phyloP scores from a whole-genome alignment of 2,329 filamentous ascomycete species.

The Graphilbum ipis-grandicollis region DNA sequence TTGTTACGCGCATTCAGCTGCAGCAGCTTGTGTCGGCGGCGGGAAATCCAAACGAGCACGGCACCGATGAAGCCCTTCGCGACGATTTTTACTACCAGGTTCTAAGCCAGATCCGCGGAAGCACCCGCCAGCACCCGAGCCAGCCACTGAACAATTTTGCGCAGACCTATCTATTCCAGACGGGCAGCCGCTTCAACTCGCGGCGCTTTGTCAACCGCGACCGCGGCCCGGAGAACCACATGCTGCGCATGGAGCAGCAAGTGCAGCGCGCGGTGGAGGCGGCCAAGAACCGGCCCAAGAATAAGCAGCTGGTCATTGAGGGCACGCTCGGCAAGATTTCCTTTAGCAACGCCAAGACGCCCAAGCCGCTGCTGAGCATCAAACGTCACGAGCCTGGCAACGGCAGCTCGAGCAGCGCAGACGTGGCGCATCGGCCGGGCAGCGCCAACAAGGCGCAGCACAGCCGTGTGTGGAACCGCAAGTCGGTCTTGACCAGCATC shows the following conservation, averaged over 20 bases:
- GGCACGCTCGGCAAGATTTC: conserved; percentile 95
- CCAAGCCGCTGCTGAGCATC: conserved; percentile 86
- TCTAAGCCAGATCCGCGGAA: conserved; percentile 81
- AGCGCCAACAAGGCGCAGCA: conserved; percentile 24
- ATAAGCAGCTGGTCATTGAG: conserved; percentile 90
- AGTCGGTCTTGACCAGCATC: conserved; percentile 69
- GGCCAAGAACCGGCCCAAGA: conserved; percentile 94
- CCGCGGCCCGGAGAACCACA: conserved; percentile 83
- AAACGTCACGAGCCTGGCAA: conserved; percentile 57
- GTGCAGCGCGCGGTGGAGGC: conserved; percentile 94
- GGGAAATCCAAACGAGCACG: conserved; percentile 66
- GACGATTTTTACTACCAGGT: conserved; percentile 99
- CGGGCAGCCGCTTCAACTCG: conserved; percentile 63
- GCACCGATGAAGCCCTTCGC: conserved; percentile 60
- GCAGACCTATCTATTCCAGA: conserved; percentile 94
- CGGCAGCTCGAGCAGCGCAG: conserved; percentile 12
- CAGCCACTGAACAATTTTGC: conserved; percentile 93
- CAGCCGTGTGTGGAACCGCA: conserved; percentile 50
- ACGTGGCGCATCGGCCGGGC: conserved; percentile 35
- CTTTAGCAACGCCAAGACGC: conserved; percentile 96
- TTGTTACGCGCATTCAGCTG: conserved; percentile 92
- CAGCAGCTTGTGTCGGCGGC: conserved; percentile 91
- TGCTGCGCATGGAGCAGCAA: conserved; percentile 98
- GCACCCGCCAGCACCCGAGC: conserved; percentile 75
- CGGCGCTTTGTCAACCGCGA: conserved; percentile 48